Conservation (phyloP, 805 yeast species). For the Lipomyces anomalus region DNA sequence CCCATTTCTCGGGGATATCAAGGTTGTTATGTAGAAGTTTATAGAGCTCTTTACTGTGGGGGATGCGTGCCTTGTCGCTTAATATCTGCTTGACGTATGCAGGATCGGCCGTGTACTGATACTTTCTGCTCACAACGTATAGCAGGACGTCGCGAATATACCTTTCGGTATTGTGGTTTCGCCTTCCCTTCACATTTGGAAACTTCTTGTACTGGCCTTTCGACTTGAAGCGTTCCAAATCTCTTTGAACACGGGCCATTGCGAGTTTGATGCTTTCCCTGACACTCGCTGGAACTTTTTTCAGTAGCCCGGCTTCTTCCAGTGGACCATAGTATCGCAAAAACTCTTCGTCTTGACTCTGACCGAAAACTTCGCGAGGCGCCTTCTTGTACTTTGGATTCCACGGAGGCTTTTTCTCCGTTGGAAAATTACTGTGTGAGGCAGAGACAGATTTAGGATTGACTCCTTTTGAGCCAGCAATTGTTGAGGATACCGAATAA, state of each 20-base stretch:
- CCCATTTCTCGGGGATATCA: neutral
- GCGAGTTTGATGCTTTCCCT: neutral
- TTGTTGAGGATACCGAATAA: too few species aligned
- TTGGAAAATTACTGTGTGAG: too few species aligned
- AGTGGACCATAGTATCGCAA: neutral
- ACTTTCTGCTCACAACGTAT: neutral
- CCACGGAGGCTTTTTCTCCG: too few species aligned
- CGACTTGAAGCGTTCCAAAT: too few species aligned
- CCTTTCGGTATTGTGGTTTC: neutral
- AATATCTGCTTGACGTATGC: neutral
- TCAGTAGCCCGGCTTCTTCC: neutral
- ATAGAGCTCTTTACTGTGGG: neutral
- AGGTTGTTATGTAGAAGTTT: neutral
- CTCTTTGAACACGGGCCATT: too few species aligned
- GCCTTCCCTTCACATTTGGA: too few species aligned
- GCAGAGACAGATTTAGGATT: too few species aligned
- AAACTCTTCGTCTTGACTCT: too few species aligned
- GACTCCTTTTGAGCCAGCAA: too few species aligned
- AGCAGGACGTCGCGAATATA: neutral
- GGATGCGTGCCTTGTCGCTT: neutral
- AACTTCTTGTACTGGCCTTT: too few species aligned
- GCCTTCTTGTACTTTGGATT: too few species aligned
- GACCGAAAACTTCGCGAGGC: too few species aligned
- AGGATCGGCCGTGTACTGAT: neutral
- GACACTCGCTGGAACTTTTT: neutral